Base-by-base conservation (phyloP, 495 filamentous ascomycete genomes). In the Annulohypoxylon maeteangense region DNA sequence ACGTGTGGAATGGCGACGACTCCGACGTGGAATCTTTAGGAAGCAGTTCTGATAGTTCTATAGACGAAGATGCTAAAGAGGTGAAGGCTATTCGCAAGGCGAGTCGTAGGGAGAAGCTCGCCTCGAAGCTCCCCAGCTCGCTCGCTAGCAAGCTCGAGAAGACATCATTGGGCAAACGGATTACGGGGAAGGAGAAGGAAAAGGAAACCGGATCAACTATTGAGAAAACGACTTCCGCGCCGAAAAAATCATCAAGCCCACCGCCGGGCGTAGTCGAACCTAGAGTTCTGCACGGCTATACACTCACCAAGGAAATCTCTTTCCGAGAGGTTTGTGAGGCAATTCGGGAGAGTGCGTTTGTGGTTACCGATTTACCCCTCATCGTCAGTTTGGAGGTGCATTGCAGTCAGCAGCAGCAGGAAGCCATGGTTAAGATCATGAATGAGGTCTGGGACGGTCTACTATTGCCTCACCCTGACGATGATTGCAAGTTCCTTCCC, bases 311-410 rank as follows among this genome's bases (percentile, higher is more conserved):
- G 67, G 92, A 92, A 50, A 87, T 96, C 10, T 85, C 90, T 0
- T 98, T 98, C 79, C 89, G 93, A 32, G 87, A 91, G 14, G 94
- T 97, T 1, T 97, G 93, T 78, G 82, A 85, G 58, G 88, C 92
- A 0, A 93, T 98, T 53, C 83, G 88, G 18, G 89, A 97, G 48
- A 86, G 90, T 72, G 92, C 91, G 0, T 98, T 98, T 74, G 81
- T 89, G 6, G 85, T 82, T 3, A 79, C 80, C 16, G 90, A 97
- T 55, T 81, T 94, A 0, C 95, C 95, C 0, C 81, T 98, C 1
- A 94, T 98, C 38, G 88, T 97, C 65, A 95, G 92, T 71, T 82
- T 98, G 7, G 95, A 98, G 77, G 92, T 97, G 0, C 95, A 97
- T 80, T 92, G 92, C 31, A 83, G 84, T 65, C 76, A 85, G 0